Evolutionary conservation across 495 filamentous ascomycete species (phyloP).

Genomic region (Echria macrotheca): DNA sequence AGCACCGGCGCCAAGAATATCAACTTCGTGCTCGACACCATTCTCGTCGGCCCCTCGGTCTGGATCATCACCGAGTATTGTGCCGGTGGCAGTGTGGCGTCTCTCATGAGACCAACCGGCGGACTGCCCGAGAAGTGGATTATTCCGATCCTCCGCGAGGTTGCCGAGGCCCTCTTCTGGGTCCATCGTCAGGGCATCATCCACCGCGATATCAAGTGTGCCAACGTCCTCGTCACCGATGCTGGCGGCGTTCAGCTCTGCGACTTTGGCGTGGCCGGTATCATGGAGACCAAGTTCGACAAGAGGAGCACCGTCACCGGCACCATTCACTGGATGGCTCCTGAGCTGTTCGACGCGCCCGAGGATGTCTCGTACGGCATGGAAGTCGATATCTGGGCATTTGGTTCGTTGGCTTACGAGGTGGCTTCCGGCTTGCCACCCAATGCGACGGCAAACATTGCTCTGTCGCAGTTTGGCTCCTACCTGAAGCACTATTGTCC

Average conservation of each 20-base stretch:
- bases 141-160: conserved; percentile 15
- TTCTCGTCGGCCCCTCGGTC: conserved; percentile 14
- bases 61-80: conserved; percentile 19
- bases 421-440: conserved; percentile 13
- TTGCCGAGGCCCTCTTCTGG: conserved; percentile 17
- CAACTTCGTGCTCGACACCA: conserved; percentile 14
- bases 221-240: conserved; percentile 17
- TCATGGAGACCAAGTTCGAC: conserved; percentile 16
- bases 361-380: conserved; percentile 13
- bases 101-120: conserved; percentile 13
- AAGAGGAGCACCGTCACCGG: conserved; percentile 17
- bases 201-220: conserved; percentile 19
- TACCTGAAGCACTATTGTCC: conserved; percentile 12
- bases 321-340: conserved; percentile 17
- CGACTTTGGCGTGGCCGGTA: conserved; percentile 18
- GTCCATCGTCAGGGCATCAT: conserved; percentile 15
- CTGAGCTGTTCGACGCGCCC: conserved; percentile 16
- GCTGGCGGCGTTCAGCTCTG: conserved; percentile 13
- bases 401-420: conserved; percentile 18
- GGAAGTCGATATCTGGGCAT: conserved; percentile 18
- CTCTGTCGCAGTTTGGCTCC: conserved; percentile 11
- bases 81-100: conserved; percentile 16
- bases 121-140: conserved; percentile 16
- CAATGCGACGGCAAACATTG: conserved; percentile 10
- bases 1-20: conserved; percentile 12